phyloP scores from a whole-genome alignment of 2,329 filamentous ascomycete genomes.

The Cercospora nicotianae region DNA sequence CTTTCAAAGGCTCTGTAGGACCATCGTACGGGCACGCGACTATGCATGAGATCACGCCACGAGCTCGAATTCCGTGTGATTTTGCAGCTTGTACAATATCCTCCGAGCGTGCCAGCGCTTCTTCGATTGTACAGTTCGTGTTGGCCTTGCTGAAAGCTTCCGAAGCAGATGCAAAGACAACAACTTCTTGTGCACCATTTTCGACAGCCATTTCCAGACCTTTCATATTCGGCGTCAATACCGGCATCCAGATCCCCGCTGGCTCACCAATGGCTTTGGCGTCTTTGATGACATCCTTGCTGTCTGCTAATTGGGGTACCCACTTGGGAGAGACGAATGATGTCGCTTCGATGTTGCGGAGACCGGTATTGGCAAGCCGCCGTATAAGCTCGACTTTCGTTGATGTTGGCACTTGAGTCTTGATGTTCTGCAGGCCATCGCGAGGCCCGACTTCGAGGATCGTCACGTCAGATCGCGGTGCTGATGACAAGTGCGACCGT shows the following conservation, averaged over 20 bases:
- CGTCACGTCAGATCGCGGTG: slow-evolving; percentile 5
- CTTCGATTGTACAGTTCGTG: slow-evolving; percentile 44
- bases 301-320: slow-evolving; percentile 50
- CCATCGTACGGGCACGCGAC: slow-evolving; percentile 45
- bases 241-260: slow-evolving; percentile 32
- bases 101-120: slow-evolving; percentile 41
- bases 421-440: slow-evolving; percentile 57
- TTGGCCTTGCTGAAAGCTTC: slow-evolving; percentile 48
- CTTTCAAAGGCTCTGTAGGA: slow-evolving; percentile 28
- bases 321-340: slow-evolving; percentile 57
- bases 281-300: slow-evolving; percentile 23
- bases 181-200: slow-evolving; percentile 41
- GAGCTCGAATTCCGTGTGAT: slow-evolving; percentile 35
- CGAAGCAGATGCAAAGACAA: slow-evolving; percentile 45
- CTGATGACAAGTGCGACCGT: not conserved
- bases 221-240: slow-evolving; percentile 45
- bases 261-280: slow-evolving; percentile 17
- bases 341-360: slow-evolving; percentile 54
- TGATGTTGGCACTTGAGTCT: slow-evolving; percentile 48
- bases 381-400: slow-evolving; percentile 54
- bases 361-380: slow-evolving; percentile 49
- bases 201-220: slow-evolving; percentile 59
- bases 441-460: slow-evolving; percentile 56
- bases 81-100: slow-evolving; percentile 38
- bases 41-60: slow-evolving; percentile 46